Evolutionary conservation across 768 basidiomycete genomes (phyloP).

Genomic region (Pholiota conissans): DNA sequence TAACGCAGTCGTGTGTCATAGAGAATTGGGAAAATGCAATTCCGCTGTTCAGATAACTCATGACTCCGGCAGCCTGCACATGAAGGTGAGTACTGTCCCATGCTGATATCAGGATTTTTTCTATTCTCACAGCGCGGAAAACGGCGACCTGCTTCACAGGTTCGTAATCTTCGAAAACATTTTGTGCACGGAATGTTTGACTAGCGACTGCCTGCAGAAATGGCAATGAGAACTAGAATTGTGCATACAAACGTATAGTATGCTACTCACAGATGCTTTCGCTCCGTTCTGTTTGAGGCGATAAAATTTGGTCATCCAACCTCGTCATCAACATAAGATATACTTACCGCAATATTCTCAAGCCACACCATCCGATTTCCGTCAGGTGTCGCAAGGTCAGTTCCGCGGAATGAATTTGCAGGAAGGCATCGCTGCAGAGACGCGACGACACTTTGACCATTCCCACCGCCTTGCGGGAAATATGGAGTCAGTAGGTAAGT

Average conservation of each 20-base stretch:
- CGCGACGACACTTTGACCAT: background rate
- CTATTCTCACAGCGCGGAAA: background rate
- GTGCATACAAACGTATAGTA: background rate
- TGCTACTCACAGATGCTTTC: background rate
- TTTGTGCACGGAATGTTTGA: background rate
- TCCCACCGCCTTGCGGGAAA: background rate
- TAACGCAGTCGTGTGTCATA: background rate
- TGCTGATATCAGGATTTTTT: background rate
- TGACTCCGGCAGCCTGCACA: background rate
- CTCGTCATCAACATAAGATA: background rate
- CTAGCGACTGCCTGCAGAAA: background rate
- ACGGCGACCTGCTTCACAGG: slow-evolving; percentile 3
- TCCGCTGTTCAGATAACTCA: slow-evolving; percentile 1
- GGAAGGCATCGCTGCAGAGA: slow-evolving; percentile 1
- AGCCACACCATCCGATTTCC: slow-evolving; percentile 4
- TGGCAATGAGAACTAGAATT: background rate
- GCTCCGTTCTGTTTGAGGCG: background rate
- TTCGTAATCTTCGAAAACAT: background rate
- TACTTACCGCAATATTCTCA: slow-evolving; percentile 1
- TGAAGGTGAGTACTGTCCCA: background rate
- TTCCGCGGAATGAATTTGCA: background rate
- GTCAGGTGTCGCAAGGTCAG: background rate
- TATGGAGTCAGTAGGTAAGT: background rate
- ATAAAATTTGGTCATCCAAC: background rate
- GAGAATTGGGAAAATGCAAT: background rate